Percentiles rank a stretch among this genome's conserved stretches.
Evolutionary conservation across 768 basidiomycete genomes (phyloP).

Genomic region (Russula sp.): DNA sequence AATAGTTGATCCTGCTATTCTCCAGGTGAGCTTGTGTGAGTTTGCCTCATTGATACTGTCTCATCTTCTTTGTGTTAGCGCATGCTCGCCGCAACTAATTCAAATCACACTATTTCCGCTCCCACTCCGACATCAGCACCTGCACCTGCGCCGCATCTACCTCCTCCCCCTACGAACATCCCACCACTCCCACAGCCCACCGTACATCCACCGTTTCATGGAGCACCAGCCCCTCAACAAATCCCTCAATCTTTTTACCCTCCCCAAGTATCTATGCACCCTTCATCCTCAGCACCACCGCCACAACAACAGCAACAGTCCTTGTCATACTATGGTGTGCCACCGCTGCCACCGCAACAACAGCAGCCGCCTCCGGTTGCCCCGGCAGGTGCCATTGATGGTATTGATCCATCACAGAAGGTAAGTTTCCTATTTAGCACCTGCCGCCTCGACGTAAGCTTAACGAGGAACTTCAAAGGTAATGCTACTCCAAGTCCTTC

Average conservation of each 20-base stretch:
- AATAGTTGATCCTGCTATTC: constrained; percentile 80
- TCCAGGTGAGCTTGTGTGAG: constrained; percentile 47
- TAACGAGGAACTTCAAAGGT: constrained; percentile 35
- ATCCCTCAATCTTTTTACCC: constrained; percentile 22
- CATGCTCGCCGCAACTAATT: constrained; percentile 42
- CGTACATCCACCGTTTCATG: constrained; percentile 19
- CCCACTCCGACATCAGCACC: constrained; percentile 17
- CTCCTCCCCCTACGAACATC: constrained; percentile 24
- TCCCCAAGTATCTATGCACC: constrained; percentile 27
- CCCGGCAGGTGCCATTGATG: constrained; percentile 24
- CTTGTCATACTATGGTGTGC: constrained; percentile 15
- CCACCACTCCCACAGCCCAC: constrained; percentile 22
- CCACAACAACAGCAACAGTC: constrained; percentile 30
- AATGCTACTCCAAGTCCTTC: constrained; percentile 83
- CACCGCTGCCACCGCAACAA: constrained; percentile 31
- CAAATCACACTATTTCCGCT: background rate
- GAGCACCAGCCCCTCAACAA: constrained; percentile 21
- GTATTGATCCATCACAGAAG: constrained; percentile 21
- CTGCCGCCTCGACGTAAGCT: background rate
- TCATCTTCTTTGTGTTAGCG: constrained; percentile 27
- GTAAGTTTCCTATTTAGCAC: constrained; percentile 12
- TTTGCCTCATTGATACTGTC: background rate
- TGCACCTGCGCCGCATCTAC: constrained; percentile 24
- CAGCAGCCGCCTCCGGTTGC: constrained; percentile 31
- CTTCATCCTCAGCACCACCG: constrained; percentile 29